Evolutionary conservation across 352 stramenopile genomes (phyloP).

Genomic region (Globisporangium rhizosaccharum): DNA sequence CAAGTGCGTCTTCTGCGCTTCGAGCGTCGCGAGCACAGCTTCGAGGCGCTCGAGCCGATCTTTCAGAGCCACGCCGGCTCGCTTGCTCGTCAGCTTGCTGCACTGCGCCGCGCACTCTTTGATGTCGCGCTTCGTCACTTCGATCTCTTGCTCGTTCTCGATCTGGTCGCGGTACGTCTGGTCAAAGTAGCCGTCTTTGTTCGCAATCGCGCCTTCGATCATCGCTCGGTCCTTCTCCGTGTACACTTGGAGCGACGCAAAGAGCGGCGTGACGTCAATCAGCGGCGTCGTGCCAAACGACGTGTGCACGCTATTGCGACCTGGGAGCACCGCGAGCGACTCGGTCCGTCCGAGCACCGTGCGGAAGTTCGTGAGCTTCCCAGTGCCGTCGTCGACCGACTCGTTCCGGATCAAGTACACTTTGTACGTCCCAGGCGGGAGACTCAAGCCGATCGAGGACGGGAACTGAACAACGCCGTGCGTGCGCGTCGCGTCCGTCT

Average conservation of each 20-base stretch:
- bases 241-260: conserved; percentile 31
- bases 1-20: not conserved
- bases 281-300: conserved; percentile 50
- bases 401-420: conserved; percentile 46
- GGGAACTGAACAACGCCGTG: conserved; percentile 23
- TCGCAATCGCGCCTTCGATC: conserved; percentile 13
- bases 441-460: conserved; percentile 35
- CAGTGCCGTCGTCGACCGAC: conserved; percentile 3
- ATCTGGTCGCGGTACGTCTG: conserved; percentile 17
- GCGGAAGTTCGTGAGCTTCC: conserved; percentile 21
- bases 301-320: conserved; percentile 45
- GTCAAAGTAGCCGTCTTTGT: conserved; percentile 22
- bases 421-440: conserved; percentile 37
- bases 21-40: not conserved
- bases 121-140: conserved; percentile 23
- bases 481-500: conserved; percentile 16
- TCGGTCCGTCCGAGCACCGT: conserved; percentile 21
- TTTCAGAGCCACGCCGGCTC: conserved; percentile 6
- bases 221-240: conserved; percentile 16
- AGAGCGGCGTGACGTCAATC: conserved; percentile 46
- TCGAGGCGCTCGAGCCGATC: conserved; percentile 18
- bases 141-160: conserved; percentile 30
- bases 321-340: conserved; percentile 33
- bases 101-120: conserved; percentile 1
- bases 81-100: conserved; percentile 16